Evolutionary conservation across 192 early-diverging fungal species (phyloP), one percentile per base, ranked within the genome.

Genomic region (Gamsiella multidivaricata): DNA sequence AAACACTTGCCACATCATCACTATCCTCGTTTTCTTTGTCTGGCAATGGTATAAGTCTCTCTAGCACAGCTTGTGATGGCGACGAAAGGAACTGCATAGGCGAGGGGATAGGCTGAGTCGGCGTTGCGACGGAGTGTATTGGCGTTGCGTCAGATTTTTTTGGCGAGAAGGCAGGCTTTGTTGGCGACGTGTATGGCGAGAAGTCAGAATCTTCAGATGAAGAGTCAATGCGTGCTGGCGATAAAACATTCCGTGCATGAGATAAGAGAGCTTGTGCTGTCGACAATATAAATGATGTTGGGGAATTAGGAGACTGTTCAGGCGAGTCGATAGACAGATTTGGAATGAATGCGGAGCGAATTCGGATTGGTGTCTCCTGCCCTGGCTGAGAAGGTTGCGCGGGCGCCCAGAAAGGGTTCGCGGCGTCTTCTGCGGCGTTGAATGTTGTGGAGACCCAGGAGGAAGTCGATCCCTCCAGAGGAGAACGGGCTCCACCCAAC

Each of bases 11-110:
- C 23, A 43, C 51, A 42, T 54, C 52, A 17, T 41, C 52, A 43
- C 34, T 42, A 5, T 29, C 29, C 17, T 65, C 51, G n/a, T 43
- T 32, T 41, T 54, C 39, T 43, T 65, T 7, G 6, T 53, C 51
- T 42, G 3, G 51, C n/a, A 31, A 18, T 43, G 63, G 51, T 54
- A 65, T 43, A 54, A 12, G 18, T 54, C 14, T 53, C 52, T 31
- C 8, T 26, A 41, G 63, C 20, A 54, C 39, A 65, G 52, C 52
- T 2, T 45, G 50, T 20, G 63, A 33, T 65, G 63, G 63, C 18
- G 52, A 65, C 23, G 51, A 65, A 29, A 65, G 50, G 25, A 65
- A 54, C 18, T 43, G 52, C 51, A 54, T 29, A 22, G 52, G 63
- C 28, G 39, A 65, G 39, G n/a, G 52, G 15, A 20, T 12, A 53